phyloP scores from a whole-genome alignment of 2,329 filamentous ascomycete genomes.

The Aspergillus sergii region DNA sequence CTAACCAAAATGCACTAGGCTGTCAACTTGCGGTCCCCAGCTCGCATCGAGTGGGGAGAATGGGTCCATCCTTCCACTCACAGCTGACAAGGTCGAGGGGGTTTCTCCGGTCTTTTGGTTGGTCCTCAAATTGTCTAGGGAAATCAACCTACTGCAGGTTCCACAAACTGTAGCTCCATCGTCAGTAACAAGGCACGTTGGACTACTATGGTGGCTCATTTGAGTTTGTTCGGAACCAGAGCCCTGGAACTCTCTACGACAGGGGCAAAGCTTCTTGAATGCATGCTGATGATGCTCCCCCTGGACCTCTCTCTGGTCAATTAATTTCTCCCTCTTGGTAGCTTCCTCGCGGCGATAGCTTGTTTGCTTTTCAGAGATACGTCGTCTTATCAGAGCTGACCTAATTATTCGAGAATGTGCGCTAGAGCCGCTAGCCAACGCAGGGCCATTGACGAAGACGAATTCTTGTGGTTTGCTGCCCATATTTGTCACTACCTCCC shows the following conservation, averaged over 20 bases:
- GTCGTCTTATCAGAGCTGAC: neutral
- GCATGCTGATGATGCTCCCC: neutral
- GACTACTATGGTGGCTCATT: neutral
- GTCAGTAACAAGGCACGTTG: neutral
- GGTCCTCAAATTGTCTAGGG: neutral
- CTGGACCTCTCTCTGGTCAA: neutral
- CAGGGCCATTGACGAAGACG: neutral
- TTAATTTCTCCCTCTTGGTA: neutral
- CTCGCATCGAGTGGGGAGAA: constrained; percentile 4
- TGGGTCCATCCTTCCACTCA: neutral
- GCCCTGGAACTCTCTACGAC: neutral
- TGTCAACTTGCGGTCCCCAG: neutral
- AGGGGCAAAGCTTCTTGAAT: neutral
- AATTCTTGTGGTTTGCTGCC: neutral
- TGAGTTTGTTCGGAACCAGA: neutral
- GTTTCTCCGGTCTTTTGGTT: neutral
- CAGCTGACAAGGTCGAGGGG: neutral
- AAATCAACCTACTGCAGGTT: neutral
- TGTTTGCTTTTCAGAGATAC: neutral
- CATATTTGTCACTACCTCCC: neutral
- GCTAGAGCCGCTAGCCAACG: neutral
- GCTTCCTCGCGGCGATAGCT: constrained; percentile 2
- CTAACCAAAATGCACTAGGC: neutral
- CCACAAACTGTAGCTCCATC: neutral
- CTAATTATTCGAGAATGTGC: neutral